A percentile compares a stretch with the other conserved stretches of the same genome.
Conservation (phyloP, 306 rosid genomes). For the Calophaca sinica region DNA sequence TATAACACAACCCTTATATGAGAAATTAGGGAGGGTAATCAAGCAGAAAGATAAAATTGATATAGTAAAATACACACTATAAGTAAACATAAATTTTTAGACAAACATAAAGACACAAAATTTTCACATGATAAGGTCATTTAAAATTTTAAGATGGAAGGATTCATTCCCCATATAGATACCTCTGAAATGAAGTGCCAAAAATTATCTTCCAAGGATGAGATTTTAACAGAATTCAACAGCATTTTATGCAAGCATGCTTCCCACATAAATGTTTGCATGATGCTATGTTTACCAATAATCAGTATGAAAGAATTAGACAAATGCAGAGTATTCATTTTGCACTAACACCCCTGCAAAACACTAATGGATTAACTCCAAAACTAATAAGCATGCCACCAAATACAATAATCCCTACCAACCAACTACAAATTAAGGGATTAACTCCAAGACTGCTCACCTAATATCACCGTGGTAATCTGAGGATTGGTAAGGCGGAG, state of each 20-base stretch:
- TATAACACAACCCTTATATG: background rate
- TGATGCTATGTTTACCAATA: constrained; percentile 2
- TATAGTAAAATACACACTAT: background rate
- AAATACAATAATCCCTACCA: constrained; percentile 1
- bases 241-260: background rate
- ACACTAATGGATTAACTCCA: too few relatives aligned
- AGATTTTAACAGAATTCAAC: background rate
- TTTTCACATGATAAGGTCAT: too few relatives aligned
- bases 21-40: background rate
- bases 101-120: too few relatives aligned
- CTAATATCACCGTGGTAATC: constrained; percentile 83
- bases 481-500: constrained; percentile 78
- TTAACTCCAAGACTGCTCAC: constrained; percentile 50
- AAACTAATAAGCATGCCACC: background rate
- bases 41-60: background rate
- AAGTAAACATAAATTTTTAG: too few relatives aligned
- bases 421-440: constrained; percentile 4
- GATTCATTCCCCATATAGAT: too few relatives aligned
- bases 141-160: too few relatives aligned
- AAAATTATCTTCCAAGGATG: background rate
- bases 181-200: constrained; percentile 8
- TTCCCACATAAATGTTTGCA: background rate
- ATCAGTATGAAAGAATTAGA: constrained; percentile 1
- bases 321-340: constrained; percentile 7
- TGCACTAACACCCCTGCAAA: too few relatives aligned